phyloP scores from a whole-genome alignment of 345 rosid species.

The Populus deltoides region DNA sequence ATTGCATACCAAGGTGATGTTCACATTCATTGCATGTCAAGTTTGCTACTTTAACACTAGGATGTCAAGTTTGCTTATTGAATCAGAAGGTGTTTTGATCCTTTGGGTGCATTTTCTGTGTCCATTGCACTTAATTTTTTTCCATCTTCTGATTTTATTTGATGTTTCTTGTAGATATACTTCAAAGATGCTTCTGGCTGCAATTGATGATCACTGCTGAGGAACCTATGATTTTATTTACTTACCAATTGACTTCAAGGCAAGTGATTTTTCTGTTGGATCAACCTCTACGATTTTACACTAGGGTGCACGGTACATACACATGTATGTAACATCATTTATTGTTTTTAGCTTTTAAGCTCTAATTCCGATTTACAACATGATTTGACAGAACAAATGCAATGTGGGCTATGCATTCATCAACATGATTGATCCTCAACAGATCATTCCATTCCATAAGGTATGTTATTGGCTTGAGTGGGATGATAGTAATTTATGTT shows the following conservation, averaged over 20 bases:
- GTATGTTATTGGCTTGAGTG: conserved; percentile 6
- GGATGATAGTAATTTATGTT: not conserved
- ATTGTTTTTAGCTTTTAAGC: not conserved
- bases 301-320: not conserved
- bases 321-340: not conserved
- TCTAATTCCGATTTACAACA: not conserved
- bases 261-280: conserved; percentile 15
- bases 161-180: conserved; percentile 45
- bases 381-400: conserved; percentile 71
- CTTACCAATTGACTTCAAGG: conserved; percentile 77
- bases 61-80: not conserved
- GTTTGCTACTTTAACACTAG: not conserved
- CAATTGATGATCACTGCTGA: conserved; percentile 61
- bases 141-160: not conserved
- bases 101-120: not conserved
- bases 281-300: not conserved
- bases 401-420: conserved; percentile 92
- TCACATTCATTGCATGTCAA: not conserved
- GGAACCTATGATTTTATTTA: conserved; percentile 71
- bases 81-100: not conserved
- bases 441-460: conserved; percentile 61
- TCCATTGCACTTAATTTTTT: not conserved
- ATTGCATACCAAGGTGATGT: not conserved
- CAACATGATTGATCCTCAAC: conserved; percentile 73
- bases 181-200: conserved; percentile 72